Conservation (phyloP, 2,329 filamentous ascomycete species). For the Colletotrichum agaves region DNA sequence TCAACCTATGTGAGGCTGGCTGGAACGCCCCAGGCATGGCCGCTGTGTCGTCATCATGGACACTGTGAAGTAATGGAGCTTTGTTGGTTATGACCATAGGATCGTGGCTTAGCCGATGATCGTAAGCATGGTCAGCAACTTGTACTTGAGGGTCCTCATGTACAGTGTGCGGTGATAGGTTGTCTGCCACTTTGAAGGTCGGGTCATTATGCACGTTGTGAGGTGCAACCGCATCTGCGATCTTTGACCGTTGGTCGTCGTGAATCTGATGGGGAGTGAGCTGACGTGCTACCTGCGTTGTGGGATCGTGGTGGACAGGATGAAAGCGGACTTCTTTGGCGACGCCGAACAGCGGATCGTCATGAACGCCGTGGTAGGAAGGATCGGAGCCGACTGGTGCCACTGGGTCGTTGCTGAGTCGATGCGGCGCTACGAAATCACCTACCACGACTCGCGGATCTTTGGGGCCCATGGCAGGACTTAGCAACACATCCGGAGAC, state of each 20-base stretch:
- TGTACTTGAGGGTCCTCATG: conserved; percentile 5
- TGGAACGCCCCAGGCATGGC: not conserved
- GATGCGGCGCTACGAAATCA: conserved; percentile 11
- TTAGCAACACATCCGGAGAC: conserved; percentile 22
- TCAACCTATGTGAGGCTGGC: not conserved
- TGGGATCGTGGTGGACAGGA: conserved; percentile 22
- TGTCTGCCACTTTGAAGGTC: conserved; percentile 1
- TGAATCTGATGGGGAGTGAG: conserved; percentile 15
- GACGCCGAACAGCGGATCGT: conserved; percentile 20
- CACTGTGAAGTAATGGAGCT: not conserved
- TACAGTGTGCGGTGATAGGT: conserved; percentile 7
- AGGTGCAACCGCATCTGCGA: not conserved
- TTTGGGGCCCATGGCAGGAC: not conserved
- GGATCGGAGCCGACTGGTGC: conserved; percentile 1
- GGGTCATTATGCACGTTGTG: conserved; percentile 19
- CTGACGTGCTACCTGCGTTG: not conserved
- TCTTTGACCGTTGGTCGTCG: not conserved
- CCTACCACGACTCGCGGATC: conserved; percentile 14
- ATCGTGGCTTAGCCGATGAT: conserved; percentile 27
- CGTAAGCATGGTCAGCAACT: not conserved
- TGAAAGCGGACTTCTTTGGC: conserved; percentile 26
- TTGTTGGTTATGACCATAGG: not conserved
- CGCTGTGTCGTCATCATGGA: conserved; percentile 17
- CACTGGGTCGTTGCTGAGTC: conserved; percentile 19
- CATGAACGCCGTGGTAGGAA: conserved; percentile 7